Evolutionary conservation across 441 rosid species (phyloP), one percentile per base, ranked within the genome.

Genomic region (Dalechampia spathulata): DNA sequence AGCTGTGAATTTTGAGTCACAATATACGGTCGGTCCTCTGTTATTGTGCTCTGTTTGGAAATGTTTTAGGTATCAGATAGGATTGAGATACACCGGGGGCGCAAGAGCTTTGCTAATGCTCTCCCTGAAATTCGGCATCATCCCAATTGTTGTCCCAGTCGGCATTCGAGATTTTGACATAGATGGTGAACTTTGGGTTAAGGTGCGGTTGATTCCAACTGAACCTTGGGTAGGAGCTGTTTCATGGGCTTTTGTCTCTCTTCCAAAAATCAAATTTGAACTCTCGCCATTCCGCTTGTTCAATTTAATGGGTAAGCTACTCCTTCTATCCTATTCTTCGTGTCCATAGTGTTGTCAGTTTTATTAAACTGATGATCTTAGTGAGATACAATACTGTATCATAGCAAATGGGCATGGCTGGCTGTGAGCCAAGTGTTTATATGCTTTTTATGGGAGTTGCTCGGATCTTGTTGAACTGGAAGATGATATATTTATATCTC

Each of bases 171-270:
- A 92, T 78, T 89, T 92, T 57, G 97, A 92, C 71, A 89, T 92
- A 65, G 97, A 89, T 48, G 97, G 99, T 45, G 99, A 92, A 74
- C 94, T 92, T 21, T 92, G 97, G 99, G 99, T 92, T 65, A 89
- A 92, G 63, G 67, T 89, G 67, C 76, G 94, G 68, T 65, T 89
- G 78, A 89, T 92, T 60, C 97, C 96, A 0, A 74, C 86, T 4
- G 92, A 67, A 30, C 99, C 99, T 65, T 92, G 93, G 82, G 88
- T 89, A 43, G 99, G 96, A 72, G 94, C 94, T 56, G 99, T 70
- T 69, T 74, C 80, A 36, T 89, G 96, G 97, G 96, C 99, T 45
- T 92, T 89, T 68, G 99, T 89, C 50, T 85, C 97, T 38, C 94
- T 89, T 72, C 99, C 99, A 30, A 89, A 79, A 72, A 85, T 92